These are phyloP conservation scores for Brettanomyces nanus DNA, from an alignment of 805 yeast species.

Conservation along the genomic window DNA sequence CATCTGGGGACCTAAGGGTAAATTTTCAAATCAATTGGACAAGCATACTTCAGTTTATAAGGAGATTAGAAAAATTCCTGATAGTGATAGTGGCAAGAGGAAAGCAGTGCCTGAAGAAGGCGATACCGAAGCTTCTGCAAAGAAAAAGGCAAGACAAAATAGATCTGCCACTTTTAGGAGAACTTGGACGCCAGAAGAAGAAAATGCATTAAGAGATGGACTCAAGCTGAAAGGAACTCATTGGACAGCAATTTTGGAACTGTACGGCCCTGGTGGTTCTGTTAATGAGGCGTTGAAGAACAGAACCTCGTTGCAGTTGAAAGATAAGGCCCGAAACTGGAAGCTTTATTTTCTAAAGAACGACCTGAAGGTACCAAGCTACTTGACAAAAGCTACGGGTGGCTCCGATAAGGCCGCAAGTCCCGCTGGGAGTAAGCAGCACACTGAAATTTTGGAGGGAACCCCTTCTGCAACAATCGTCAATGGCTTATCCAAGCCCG, in stretches of 20 bases:
- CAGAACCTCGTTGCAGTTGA: slow-evolving; percentile 84
- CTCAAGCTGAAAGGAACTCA: slow-evolving; percentile 80
- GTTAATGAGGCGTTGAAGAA: slow-evolving; percentile 77
- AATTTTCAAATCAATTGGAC: slow-evolving; percentile 20
- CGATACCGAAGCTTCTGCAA: background rate
- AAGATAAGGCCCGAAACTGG: slow-evolving; percentile 96
- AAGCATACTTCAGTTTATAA: background rate
- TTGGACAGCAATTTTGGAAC: slow-evolving; percentile 85
- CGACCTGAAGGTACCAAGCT: slow-evolving; percentile 71
- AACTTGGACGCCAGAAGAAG: slow-evolving; percentile 87
- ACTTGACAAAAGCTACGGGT: slow-evolving; percentile 80
- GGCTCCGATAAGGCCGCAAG: too few species aligned
- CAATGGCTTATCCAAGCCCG: too few species aligned
- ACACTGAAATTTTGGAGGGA: too few species aligned
- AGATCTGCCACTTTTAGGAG: slow-evolving; percentile 38
- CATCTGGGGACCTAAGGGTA: slow-evolving; percentile 52
- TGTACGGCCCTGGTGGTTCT: slow-evolving; percentile 93
- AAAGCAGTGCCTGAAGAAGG: background rate
- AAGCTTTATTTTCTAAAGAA: slow-evolving; percentile 77
- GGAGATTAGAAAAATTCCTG: background rate
- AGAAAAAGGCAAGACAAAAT: slow-evolving; percentile 15
- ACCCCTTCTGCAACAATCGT: too few species aligned
- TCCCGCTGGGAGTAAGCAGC: background rate
- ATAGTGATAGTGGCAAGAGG: background rate
- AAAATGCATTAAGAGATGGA: slow-evolving; percentile 73